Evolutionary conservation across 2,329 filamentous ascomycete genomes (phyloP), one percentile per base, ranked within the genome.

Genomic region (Xylariales sp.): DNA sequence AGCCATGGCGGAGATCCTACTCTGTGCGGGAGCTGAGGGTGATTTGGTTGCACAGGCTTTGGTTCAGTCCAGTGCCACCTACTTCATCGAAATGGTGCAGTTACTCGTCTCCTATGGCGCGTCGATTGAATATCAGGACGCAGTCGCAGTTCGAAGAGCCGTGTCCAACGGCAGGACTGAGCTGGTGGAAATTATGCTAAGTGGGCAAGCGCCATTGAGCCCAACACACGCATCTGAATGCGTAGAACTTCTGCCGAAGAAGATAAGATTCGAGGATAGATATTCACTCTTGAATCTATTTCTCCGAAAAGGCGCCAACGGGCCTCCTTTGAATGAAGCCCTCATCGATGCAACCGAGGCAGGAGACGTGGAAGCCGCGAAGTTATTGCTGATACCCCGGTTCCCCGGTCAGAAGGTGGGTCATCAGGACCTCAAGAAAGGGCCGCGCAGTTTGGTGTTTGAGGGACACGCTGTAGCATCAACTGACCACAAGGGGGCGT

Each of bases 1-100:
- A 31, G 65, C 66, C 3, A 60, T 82, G 46, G 64, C 73, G 0
- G 76, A 82, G 51, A 59, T 78, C 3, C 53, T 83, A 2, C 63
- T 83, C 2, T 80, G 77, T 40, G 76, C 74, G 1, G 78, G 78
- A 0, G 76, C 77, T 1, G 61, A 65, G 10, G 78, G 78, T 2
- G 69, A 75, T 11, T 59, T 65, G 1, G 58, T 76, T 1, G 66
- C 73, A 0, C 58, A 62, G 21, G 73, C 71, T 0, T 60, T 81
- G 1, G 58, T 72, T 5, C 61, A 70, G 22, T 71, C 76, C 1
- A 71, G 69, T 38, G 61, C 66, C 5, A 65, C 64, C 2, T 69
- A 72, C 31, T 78, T 73, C 45, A 64, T 72, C 42, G 73, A 77
- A 29, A 74, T 80, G 69, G 69, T 76, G 3, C 61, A 60, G 27